Conservation (phyloP, 805 yeast species). For the Priceomyces carsonii region DNA sequence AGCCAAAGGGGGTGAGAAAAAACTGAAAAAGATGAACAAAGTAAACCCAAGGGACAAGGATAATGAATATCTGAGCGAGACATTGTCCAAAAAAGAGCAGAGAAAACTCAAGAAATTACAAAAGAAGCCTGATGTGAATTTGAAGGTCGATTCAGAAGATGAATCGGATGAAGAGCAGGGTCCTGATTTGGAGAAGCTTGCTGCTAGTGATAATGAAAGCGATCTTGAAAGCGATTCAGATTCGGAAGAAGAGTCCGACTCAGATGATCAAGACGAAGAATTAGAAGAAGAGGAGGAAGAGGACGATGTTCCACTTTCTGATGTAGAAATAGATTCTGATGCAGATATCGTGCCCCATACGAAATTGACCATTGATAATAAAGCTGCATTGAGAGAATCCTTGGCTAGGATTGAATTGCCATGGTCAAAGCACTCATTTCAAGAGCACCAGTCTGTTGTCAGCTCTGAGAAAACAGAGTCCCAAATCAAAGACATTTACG, state of each 20-base stretch:
- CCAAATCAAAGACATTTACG: slow-evolving; percentile 82
- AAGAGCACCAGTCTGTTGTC: slow-evolving; percentile 78
- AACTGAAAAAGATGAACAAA: slow-evolving; percentile 11
- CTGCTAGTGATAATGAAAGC: slow-evolving; percentile 47
- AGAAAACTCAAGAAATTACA: slow-evolving; percentile 56
- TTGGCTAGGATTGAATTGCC: slow-evolving; percentile 68
- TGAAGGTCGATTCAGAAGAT: slow-evolving; percentile 45
- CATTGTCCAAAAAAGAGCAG: slow-evolving; percentile 63
- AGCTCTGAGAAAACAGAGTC: slow-evolving; percentile 61
- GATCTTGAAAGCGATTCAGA: slow-evolving; percentile 28
- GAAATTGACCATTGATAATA: slow-evolving; percentile 84
- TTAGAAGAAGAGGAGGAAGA: slow-evolving; percentile 64
- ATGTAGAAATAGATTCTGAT: slow-evolving; percentile 89
- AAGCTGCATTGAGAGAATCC: slow-evolving; percentile 74
- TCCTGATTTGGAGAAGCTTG: slow-evolving; percentile 54
- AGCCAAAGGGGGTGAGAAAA: slow-evolving; percentile 8
- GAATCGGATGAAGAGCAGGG: slow-evolving; percentile 33
- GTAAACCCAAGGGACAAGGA: slow-evolving; percentile 12
- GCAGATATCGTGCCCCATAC: slow-evolving; percentile 94
- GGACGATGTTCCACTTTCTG: slow-evolving; percentile 85
- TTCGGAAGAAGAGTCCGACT: slow-evolving; percentile 49
- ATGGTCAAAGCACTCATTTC: slow-evolving; percentile 66
- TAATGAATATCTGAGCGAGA: slow-evolving; percentile 47
- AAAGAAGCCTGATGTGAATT: slow-evolving; percentile 26
- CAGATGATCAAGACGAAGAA: slow-evolving; percentile 53